Evolutionary conservation across 2,329 filamentous ascomycete genomes (phyloP).

Genomic region (Eutypella sp.): DNA sequence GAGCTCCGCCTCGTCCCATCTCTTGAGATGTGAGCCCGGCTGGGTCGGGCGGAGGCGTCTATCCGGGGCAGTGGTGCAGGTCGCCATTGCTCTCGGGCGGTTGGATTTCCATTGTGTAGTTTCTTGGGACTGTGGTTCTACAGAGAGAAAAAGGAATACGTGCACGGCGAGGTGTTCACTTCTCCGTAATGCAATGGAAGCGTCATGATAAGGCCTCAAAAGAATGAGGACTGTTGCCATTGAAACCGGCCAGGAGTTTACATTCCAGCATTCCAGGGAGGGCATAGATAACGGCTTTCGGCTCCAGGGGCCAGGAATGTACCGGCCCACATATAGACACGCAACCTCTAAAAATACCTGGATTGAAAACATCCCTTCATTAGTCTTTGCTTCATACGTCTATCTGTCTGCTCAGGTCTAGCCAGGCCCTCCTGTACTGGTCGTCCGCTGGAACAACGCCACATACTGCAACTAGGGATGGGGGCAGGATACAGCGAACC

Average conservation of each 20-base stretch:
- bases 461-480: background rate
- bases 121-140: too few species aligned
- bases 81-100: too few species aligned
- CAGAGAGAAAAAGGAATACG: too few species aligned
- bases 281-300: too few species aligned
- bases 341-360: background rate
- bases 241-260: constrained; percentile 5
- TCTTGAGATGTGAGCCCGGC: background rate
- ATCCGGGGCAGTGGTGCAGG: background rate
- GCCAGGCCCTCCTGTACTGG: background rate
- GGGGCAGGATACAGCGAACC: too few species aligned
- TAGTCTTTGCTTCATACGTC: background rate
- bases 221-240: constrained; percentile 3
- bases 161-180: too few species aligned
- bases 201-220: constrained; percentile 4
- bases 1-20: background rate
- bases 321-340: too few species aligned
- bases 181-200: too few species aligned
- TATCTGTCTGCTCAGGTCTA: constrained; percentile 2
- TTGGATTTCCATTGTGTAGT: background rate
- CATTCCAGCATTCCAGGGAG: too few species aligned
- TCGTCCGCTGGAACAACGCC: background rate
- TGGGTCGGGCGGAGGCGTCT: background rate
- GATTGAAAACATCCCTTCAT: too few species aligned
- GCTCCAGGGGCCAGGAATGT: constrained; percentile 9